Base-by-base conservation (phyloP, 495 filamentous ascomycete genomes). In the Penicillium manginii region DNA sequence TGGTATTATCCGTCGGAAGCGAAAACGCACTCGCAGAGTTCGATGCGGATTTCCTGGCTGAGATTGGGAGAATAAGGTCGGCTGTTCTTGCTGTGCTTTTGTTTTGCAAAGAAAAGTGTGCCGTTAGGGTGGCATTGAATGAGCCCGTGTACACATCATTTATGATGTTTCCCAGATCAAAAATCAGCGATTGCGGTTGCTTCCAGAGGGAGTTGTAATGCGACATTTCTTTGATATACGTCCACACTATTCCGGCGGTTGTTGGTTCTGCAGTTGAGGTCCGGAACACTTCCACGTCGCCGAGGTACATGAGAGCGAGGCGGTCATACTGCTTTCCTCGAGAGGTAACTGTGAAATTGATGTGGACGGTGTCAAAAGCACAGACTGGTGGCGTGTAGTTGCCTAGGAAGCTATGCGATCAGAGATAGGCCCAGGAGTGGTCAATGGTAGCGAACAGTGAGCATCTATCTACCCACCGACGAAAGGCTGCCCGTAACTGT, bases 251-350 rank as follows among this genome's bases (percentile, higher is more conserved):
- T 1, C 92, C 91, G 45, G 81, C 78, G 2, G 63, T 50, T 0
- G 84, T 90, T 3, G 92, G 92, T 73, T 96, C 89, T 0, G 91
- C 91, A 5, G 92, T 97, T 12, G 90, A 93, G 3, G 92, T 96
- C 22, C 92, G 79, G 77, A 88, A 94, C 3, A 97, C 80, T 68
- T 96, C 92, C 18, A 83, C 84, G 69, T 93, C 89, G 15, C 86
- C 88, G 50, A 96, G 77, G 61, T 90, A 96, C 82, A 96, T 86
- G 17, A 89, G 67, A 5, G 86, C 91, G 10, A 97, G 78, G 7
- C 92, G 78, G 65, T 97, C 92, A 73, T 83, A 96, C 62, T 96
- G 91, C 2, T 83, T 78, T 0, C 92, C 92, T 56, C 78, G 71
- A 3, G 88, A 91, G 2, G 86, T 85, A 31, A 91, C 88, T 0